These are phyloP conservation scores for Tolypocladium endophyticum DNA, from an alignment of 2,329 filamentous ascomycete species.

Conservation along the genomic window DNA sequence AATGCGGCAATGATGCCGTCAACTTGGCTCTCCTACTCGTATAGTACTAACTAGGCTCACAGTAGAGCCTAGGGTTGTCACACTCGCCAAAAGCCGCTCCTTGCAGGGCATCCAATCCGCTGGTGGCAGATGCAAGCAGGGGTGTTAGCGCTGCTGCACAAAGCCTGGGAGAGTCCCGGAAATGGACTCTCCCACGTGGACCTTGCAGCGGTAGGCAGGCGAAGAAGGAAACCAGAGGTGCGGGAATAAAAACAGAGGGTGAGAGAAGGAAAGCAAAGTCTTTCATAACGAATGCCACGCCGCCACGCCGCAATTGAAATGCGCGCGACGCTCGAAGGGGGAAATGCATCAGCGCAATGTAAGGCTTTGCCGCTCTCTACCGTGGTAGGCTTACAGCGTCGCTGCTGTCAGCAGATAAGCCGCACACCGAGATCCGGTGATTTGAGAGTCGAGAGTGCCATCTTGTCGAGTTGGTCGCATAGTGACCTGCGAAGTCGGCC, in stretches of 20 bases:
- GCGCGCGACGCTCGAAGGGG: constrained; percentile 1
- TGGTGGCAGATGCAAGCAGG: constrained; percentile 1
- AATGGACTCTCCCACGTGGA: constrained; percentile 18
- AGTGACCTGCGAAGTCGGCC: neutral
- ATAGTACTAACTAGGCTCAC: neutral
- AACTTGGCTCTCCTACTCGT: too few species aligned
- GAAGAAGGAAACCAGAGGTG: neutral
- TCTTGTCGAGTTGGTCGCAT: neutral
- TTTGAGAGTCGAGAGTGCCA: neutral
- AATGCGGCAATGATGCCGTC: neutral
- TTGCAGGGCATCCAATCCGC: constrained; percentile 1
- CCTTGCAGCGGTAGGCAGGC: constrained; percentile 12
- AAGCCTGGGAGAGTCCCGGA: constrained; percentile 4
- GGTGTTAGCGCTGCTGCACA: constrained; percentile 13
- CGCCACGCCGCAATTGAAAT: neutral
- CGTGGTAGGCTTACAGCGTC: neutral
- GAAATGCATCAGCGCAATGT: neutral
- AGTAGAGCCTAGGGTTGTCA: neutral
- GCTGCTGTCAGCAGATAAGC: neutral
- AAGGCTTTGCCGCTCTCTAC: neutral
- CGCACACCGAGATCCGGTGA: neutral
- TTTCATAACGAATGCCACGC: neutral
- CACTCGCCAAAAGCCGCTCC: neutral
- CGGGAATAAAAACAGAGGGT: constrained; percentile 1
- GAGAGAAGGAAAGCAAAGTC: neutral